Conservation (phyloP, 163 green algal genomes). For the Scenedesmus sp. region DNA sequence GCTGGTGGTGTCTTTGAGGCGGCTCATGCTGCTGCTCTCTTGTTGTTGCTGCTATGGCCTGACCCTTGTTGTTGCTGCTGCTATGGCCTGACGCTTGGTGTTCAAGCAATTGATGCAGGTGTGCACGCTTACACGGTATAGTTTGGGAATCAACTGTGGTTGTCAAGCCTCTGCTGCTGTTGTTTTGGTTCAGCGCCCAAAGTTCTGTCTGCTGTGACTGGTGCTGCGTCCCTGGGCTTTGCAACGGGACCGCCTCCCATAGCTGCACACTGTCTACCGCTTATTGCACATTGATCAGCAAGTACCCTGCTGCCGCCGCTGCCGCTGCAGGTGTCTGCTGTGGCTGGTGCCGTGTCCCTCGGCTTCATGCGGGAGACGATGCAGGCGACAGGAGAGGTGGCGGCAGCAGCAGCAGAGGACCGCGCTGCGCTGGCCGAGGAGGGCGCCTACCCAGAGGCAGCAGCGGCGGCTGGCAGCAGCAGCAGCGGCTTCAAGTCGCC, state of each 20-base stretch:
- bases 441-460: not conserved
- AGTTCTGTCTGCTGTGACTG: slow-evolving; percentile 13
- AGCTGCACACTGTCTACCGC: not conserved
- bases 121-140: too few species aligned
- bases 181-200: not conserved
- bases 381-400: not conserved
- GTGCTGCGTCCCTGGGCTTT: not conserved
- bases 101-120: too few species aligned
- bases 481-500: slow-evolving; percentile 7
- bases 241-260: not conserved
- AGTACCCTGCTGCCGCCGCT: not conserved
- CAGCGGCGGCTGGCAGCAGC: not conserved
- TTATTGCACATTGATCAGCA: too few species aligned
- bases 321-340: slow-evolving; percentile 42
- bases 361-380: slow-evolving; percentile 38
- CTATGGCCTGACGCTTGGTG: too few species aligned
- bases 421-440: not conserved
- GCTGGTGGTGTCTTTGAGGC: too few species aligned
- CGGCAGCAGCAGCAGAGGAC: not conserved
- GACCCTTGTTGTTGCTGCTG: too few species aligned
- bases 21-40: too few species aligned
- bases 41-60: too few species aligned
- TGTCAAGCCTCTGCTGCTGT: not conserved
- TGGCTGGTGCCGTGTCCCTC: slow-evolving; percentile 37
- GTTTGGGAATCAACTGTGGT: not conserved